Base-by-base conservation (phyloP, 1,284 basidiomycete species). In the Rhodotorula sp. region DNA sequence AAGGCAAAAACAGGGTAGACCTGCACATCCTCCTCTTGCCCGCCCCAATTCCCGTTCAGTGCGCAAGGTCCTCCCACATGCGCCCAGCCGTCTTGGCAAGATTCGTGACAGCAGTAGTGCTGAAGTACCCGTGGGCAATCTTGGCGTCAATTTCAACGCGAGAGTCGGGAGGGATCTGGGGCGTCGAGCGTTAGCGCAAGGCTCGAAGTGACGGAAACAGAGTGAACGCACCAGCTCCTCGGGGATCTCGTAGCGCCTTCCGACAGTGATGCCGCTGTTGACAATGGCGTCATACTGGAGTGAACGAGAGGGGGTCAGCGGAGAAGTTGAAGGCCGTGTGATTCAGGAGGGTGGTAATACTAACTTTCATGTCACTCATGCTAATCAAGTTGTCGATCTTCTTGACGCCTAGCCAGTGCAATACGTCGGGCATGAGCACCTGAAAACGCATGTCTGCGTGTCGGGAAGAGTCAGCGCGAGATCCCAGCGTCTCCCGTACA, bases 101-200 rank as follows among this genome's bases (percentile, higher is more conserved):
- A 79, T 93, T 89, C 17, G 87, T 89, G 63, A 92, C 82, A 79
- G 89, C 85, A 81, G 92, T 93, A 10, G 87, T 90, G 53, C 90
- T 89, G 83, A 92, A 95, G 82, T 96, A 96, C 3, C 93, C 93
- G 9, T 92, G 88, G 25, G 92, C 91, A 78, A 97, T 97, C 88
- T 42, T 94, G 42, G 92, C 92, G 76, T 93, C 91, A 75, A 95
- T 95, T 84, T 95, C 93, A n/a, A 95, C 93, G n/a, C 88, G 87
- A 42, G 91, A 91, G 82, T 95, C 93, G 53, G 91, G 91, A 0
- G 92, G 92, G 72, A 95, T 91, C 67, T 59, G 91, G 88, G 49
- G 64, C 42, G 48, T 9, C 41, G 14, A 8, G 41, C 34, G 46
- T 41, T 7, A 27, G 41, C 42, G 49, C 5, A 50, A 16, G 25